Conservation (phyloP, 306 rosid genomes). For the Sesbania bispinosa region DNA sequence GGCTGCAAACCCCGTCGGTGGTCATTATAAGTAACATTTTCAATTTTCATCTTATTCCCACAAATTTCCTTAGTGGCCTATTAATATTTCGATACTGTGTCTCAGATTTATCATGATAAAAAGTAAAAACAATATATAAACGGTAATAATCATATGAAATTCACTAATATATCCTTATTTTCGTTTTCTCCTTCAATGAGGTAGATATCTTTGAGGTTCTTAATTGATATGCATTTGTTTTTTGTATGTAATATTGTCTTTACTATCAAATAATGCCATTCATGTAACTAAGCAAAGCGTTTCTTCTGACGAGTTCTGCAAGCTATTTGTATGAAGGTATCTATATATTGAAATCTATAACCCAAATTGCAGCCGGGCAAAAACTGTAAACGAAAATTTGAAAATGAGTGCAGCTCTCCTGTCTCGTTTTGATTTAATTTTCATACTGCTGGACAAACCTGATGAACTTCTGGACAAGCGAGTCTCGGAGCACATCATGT, state of each 20-base stretch:
- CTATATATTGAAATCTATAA: slow-evolving; percentile 13
- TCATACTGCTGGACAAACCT: slow-evolving; percentile 94
- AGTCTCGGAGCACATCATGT: slow-evolving; percentile 94
- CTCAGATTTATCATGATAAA: background rate
- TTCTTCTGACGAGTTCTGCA: slow-evolving; percentile 16
- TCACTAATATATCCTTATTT: slow-evolving; percentile 15
- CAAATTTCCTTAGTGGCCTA: slow-evolving; percentile 10
- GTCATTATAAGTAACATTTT: slow-evolving; percentile 80
- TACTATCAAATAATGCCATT: slow-evolving; percentile 4
- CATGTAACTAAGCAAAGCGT: slow-evolving; percentile 8
- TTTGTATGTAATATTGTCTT: background rate
- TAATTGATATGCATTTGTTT: background rate
- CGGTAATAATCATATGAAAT: background rate
- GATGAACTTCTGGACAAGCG: slow-evolving; percentile 90
- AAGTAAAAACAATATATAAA: background rate
- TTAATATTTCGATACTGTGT: slow-evolving; percentile 9
- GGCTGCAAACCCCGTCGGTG: slow-evolving; percentile 95
- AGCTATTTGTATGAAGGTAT: slow-evolving; percentile 27
- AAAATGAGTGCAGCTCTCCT: slow-evolving; percentile 88
- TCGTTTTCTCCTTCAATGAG: background rate
- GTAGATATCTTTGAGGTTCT: background rate
- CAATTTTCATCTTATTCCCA: slow-evolving; percentile 1
- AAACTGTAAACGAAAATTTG: slow-evolving; percentile 95
- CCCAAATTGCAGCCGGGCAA: slow-evolving; percentile 78
- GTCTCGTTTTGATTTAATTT: slow-evolving; percentile 89